phyloP scores from a whole-genome alignment of 139 green algal genomes.

The Chloropicon primus region DNA sequence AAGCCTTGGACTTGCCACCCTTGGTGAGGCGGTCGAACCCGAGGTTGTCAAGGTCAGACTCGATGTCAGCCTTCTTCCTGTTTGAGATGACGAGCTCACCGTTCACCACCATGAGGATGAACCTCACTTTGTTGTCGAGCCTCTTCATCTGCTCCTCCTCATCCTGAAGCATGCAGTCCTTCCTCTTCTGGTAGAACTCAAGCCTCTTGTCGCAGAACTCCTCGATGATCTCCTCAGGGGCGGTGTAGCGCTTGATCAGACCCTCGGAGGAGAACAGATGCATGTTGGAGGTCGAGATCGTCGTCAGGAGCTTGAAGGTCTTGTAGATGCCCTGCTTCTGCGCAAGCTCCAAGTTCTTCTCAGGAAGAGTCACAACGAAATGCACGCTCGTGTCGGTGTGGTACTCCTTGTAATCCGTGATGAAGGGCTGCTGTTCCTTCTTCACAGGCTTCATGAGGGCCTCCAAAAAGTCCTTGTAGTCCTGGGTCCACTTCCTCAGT shows the following conservation, averaged over 20 bases:
- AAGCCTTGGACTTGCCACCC: constrained; percentile 21
- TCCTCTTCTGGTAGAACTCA: constrained; percentile 69
- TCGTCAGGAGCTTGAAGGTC: constrained; percentile 85
- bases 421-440: constrained; percentile 38
- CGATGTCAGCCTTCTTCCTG: constrained; percentile 66
- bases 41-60: constrained; percentile 58
- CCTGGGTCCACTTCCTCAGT: constrained; percentile 90
- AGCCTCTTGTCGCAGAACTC: constrained; percentile 86
- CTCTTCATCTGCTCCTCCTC: constrained; percentile 57
- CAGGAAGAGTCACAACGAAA: constrained; percentile 66
- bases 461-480: constrained; percentile 99
- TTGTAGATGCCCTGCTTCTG: constrained; percentile 44
- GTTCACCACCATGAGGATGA: constrained; percentile 84
- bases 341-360: constrained; percentile 45
- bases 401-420: constrained; percentile 79
- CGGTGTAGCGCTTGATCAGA: constrained; percentile 77
- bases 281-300: constrained; percentile 89
- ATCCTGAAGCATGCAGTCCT: constrained; percentile 22
- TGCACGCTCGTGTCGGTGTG: constrained; percentile 80
- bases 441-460: constrained; percentile 64
- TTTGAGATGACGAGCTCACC: constrained; percentile 72
- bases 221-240: constrained; percentile 68
- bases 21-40: constrained; percentile 59
- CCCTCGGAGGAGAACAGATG: constrained; percentile 85
- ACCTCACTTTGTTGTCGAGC: constrained; percentile 76